Base-by-base conservation (phyloP, 257 asterid species). In the Nicotiana tomentosiformis region DNA sequence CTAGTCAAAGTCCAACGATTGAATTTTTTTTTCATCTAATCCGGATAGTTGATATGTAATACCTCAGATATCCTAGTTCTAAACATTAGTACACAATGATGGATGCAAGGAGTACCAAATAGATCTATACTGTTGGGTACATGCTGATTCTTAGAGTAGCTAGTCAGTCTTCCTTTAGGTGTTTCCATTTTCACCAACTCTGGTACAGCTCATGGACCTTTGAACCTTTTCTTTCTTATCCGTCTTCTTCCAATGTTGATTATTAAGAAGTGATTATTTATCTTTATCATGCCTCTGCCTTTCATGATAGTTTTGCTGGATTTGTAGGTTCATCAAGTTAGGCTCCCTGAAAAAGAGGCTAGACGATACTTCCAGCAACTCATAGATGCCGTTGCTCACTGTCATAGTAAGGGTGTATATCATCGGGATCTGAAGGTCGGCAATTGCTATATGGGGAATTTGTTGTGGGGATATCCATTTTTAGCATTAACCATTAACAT, bases 401-500 rank as follows among this genome's bases (percentile, higher is more conserved):
- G 99, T 87, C 99, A 95, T 81, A 89, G 91, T 89, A 93, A 92
- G 93, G 98, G 99, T 23, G 97, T 93, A 46, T 95, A 89, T 86
- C 99, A 95, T 85, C 93, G 99, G 77, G 98, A 95, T 88, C 83
- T 95, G 70, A 95, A 95, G 98, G 99, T 93, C 82, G 12, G 66
- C 66, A 61, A 10, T 61, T 23, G 32, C 15, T 61, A 20, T n/a
- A 8, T 77, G 84, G 29, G 53, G 58, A 32, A 67, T 57, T 83
- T 77, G 17, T 87, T 85, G 32, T 66, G 65, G 37, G 82, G 68
- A 79, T 35, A 85, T 64, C 82, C 26, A 81, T 70, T 57, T 77
- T 65, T 35, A 35, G 62, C 29, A 62, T 35, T 46, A 56, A 49
- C n/a, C 10, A 32, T 18, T 86, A 66, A 37, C 60, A 66, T 78